Base-by-base conservation (phyloP, 176 grass and related monocot species). In the Poa annua region DNA sequence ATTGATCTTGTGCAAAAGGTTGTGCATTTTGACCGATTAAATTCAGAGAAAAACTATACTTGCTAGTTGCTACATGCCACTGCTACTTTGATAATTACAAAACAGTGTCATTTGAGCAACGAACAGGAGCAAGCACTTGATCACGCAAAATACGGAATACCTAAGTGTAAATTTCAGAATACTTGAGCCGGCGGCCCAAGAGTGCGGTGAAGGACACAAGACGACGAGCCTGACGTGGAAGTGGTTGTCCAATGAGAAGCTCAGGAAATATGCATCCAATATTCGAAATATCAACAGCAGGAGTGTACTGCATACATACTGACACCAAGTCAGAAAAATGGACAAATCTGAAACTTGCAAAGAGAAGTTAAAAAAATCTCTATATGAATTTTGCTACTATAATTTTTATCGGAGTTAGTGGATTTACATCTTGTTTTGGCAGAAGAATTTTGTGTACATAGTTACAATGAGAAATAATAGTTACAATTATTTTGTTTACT, bases 241-340 rank as follows among this genome's bases (percentile, higher is more conserved):
- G 12, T 59, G 89, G 89, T 26, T 77, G 89, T 70, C 92, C 92
- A 35, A 84, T 87, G 61, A 94, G 85, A 86, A 94, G 81, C 84
- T 94, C 92, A 24, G 92, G 78, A 20, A 94, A 94, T 84, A 94
- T 91, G 78, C 92, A 94, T 45, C 89, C 92, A 64, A 94, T 94
- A 83, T 89, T 94, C 92, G 89, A 94, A 80, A 91, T 94, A 94
- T 89, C 92, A 87, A 98, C 90, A 56, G 85, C 95, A 61, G 95
- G 92, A 45, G 95, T 98, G 59, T 98, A 98, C 95, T 98, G 86
- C 39, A 84, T 34, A 49, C 7, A 83, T 50, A 79, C 47, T 57
- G 21, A 62, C 61, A 19, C 25, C 29, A 54, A n/a, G 38, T 86
- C 65, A 90, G 88, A 55, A 48, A 29, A 38, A 76, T 19, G 33